Percentiles rank a stretch among this genome's conserved stretches.
Evolutionary conservation across 1,284 basidiomycete genomes (phyloP).

Genomic region (Cryptococcus jaspeensis): DNA sequence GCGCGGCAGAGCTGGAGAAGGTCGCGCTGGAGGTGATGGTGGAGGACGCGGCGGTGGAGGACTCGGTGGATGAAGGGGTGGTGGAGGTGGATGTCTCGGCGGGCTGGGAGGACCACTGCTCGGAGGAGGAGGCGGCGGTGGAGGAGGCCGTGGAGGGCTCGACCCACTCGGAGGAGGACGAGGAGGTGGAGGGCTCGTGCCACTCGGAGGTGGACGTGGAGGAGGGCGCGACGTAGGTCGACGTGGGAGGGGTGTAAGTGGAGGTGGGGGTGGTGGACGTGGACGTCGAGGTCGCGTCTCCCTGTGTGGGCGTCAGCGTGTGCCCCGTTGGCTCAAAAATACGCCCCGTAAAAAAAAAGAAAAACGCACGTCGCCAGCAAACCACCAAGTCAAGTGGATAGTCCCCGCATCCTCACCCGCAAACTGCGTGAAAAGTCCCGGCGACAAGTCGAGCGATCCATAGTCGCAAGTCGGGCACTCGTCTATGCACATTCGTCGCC

Average conservation of each 20-base stretch:
- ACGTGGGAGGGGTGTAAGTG: constrained; percentile 21
- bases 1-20: constrained; percentile 8
- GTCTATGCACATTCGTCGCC: constrained; percentile 12
- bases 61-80: constrained; percentile 10
- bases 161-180: neutral
- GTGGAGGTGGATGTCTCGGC: constrained; percentile 10
- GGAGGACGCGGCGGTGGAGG: constrained; percentile 14
- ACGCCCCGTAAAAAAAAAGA: neutral
- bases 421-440: constrained; percentile 56
- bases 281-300: constrained; percentile 14
- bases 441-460: constrained; percentile 57
- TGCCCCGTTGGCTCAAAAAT: constrained; percentile 13
- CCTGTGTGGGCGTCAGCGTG: constrained; percentile 14
- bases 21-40: constrained; percentile 12
- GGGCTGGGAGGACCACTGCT: constrained; percentile 6
- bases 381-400: constrained; percentile 54
- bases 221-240: constrained; percentile 29
- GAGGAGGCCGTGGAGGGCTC: constrained; percentile 9
- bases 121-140: constrained; percentile 11
- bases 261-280: constrained; percentile 31
- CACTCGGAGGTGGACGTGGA: constrained; percentile 38
- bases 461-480: constrained; percentile 34
- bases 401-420: constrained; percentile 46
- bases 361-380: constrained; percentile 29
- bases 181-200: constrained; percentile 20